phyloP scores from a whole-genome alignment of 2,329 filamentous ascomycete species.

The Venturia carpophila region DNA sequence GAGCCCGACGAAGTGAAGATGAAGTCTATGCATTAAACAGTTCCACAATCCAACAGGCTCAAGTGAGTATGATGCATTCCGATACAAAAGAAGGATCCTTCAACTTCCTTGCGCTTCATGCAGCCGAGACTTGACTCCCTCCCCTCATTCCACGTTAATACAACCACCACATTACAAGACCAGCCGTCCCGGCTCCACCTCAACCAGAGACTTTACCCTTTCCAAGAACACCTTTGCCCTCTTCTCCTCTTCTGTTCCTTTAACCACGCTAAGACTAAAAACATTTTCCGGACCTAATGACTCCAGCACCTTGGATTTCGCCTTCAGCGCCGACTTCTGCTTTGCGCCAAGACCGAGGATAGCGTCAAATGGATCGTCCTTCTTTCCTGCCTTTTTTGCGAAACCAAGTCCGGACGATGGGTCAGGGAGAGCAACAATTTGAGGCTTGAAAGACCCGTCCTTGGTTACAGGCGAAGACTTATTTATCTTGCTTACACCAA shows the following conservation, averaged over 20 bases:
- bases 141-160: neutral
- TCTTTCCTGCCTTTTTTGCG: conserved; percentile 55
- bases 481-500: conserved; percentile 56
- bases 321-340: conserved; percentile 23
- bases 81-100: neutral
- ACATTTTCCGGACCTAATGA: conserved; percentile 54
- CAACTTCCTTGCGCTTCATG: neutral
- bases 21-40: conserved; percentile 7
- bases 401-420: conserved; percentile 28
- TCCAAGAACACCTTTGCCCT: conserved; percentile 76
- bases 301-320: conserved; percentile 37
- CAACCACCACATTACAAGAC: conserved; percentile 26
- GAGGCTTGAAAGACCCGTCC: conserved; percentile 61
- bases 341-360: conserved; percentile 6
- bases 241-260: conserved; percentile 60
- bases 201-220: conserved; percentile 71
- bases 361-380: conserved; percentile 66
- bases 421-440: conserved; percentile 48
- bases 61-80: neutral
- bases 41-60: neutral
- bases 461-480: conserved; percentile 38
- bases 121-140: neutral
- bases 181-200: conserved; percentile 32
- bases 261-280: conserved; percentile 73
- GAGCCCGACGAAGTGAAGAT: neutral